Percentiles rank a stretch among this genome's conserved stretches.
These are phyloP conservation scores for Plasmodium knowlesi DNA, from an alignment of 169 alveolate genomes.

Conservation along the genomic window DNA sequence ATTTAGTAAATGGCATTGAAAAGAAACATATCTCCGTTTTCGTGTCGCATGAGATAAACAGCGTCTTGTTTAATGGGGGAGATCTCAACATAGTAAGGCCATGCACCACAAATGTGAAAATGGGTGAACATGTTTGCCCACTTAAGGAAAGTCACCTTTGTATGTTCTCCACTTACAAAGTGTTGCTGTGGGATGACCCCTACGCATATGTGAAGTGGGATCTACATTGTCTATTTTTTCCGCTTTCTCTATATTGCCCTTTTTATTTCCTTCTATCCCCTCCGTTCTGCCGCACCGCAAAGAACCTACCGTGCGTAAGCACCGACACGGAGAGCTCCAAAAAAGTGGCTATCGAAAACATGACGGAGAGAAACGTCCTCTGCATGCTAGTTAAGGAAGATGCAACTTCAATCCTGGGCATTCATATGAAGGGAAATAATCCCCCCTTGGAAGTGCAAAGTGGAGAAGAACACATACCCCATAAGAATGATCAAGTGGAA, in stretches of 20 bases:
- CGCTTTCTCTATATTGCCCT: background rate
- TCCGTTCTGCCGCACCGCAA: background rate
- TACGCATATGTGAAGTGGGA: background rate
- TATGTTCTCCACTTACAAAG: background rate
- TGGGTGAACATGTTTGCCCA: background rate
- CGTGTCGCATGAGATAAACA: conserved; percentile 70
- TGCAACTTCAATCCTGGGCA: background rate
- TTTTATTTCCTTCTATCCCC: background rate
- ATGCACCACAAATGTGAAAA: background rate
- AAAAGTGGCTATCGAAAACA: conserved; percentile 52
- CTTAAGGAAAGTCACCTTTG: background rate
- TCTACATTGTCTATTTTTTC: background rate
- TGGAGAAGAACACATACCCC: background rate
- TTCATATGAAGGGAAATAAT: conserved; percentile 48
- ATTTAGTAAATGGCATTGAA: conserved; percentile 71
- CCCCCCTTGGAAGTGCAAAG: background rate
- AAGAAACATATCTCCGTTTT: conserved; percentile 58
- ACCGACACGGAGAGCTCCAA: conserved; percentile 65
- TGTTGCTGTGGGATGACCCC: background rate
- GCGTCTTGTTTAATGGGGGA: conserved; percentile 51
- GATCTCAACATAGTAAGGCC: conserved; percentile 46
- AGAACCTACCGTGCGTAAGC: conserved; percentile 67
- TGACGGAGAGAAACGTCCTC: conserved; percentile 66
- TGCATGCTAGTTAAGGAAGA: conserved; percentile 66
- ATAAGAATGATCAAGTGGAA: background rate